Evolutionary conservation across 139 green algal species (phyloP), one percentile per base, ranked within the genome.

Genomic region (Klebsormidium nitens): DNA sequence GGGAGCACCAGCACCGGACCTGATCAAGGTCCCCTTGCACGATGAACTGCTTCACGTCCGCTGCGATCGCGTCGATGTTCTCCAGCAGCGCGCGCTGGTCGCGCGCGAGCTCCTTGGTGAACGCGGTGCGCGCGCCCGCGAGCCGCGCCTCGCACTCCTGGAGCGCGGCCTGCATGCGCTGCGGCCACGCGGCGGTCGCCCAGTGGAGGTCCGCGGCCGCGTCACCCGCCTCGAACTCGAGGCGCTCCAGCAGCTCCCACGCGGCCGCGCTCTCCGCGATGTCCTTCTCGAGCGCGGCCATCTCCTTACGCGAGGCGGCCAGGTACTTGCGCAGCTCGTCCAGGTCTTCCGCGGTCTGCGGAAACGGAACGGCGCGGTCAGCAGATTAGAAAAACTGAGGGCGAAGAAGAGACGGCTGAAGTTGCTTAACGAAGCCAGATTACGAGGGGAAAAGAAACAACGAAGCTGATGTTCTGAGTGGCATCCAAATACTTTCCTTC

Each of bases 11-110:
- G n/a, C n/a, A n/a, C n/a, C n/a, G n/a, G n/a, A 90, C 83, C 60
- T 77, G 19, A 3, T 81, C 72, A 6, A 89, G 79, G 71, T 91
- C 83, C 35, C 86, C 87, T 55, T 85, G 59, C 48, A 49, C 42
- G 32, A 84, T 68, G 63, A 91, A 90, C 31, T 72, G 32, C 5
- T 85, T 78, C 34, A 88, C 78, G 64, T 89, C 84, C 2, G 59
- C 50, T 69, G 81, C 73, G 28, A 78, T 0, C n/a, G 11, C 23
- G 17, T 66, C 49, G 1, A 72, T 38, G 48, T 76, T 67, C 39
- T 68, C 57, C 35, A 46, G 36, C 47, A 81, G 67, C 74, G 56
- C 36, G 19, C 2, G 2, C 69, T 74, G 37, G 67, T 77, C 64
- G 39, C 28, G 2, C 42, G 44, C 66, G 36, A 90, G 75, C 74